Evolutionary conservation across 352 stramenopile species (phyloP), one percentile per base, ranked within the genome.

Genomic region (Phytophthora rubi): DNA sequence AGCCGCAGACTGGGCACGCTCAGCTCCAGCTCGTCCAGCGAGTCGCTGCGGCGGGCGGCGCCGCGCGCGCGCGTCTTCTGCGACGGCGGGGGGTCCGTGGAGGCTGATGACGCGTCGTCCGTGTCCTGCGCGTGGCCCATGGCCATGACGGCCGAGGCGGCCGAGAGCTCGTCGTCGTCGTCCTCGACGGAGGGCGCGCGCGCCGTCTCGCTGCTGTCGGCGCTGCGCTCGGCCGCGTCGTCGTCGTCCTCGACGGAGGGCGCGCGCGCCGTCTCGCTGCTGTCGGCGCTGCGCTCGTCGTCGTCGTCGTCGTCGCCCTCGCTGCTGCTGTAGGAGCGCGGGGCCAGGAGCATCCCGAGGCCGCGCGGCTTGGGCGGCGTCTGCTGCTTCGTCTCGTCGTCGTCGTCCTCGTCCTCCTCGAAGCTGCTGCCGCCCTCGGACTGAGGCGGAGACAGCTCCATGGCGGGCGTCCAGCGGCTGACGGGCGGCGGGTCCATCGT

Each of bases 1-100:
- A 65, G 18, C 7, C 44, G 35, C 30, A 88, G 53, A 79, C 32
- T 80, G 70, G 35, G 39, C 39, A 88, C 28, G 18, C 67, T 77
- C 8, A 75, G 9, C 54, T 72, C 59, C 63, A 85, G 52, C 23
- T 75, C 62, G 48, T 76, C 76, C 3, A 85, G 70, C 6, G 77
- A 75, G 33, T 39, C 39, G 39, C 39, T 16, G 39, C 39, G 39
- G 13, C 13, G 39, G 39, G 39, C 39, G 39, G 39, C 39, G 39
- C 39, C 33, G 9, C 33, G 33, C 13, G 39, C 39, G 15, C 39
- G 39, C 39, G 13, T 13, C 39, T 47, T 47, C 13, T 16, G 39
- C 39, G 39, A 13, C 39, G 13, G 13, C 13, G 39, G 39, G 10
- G 6, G 39, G 13, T 18, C 13, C 39, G 39, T 47, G 39, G 39